Evolutionary conservation across 805 yeast species (phyloP).

Genomic region (Brettanomyces sp.): DNA sequence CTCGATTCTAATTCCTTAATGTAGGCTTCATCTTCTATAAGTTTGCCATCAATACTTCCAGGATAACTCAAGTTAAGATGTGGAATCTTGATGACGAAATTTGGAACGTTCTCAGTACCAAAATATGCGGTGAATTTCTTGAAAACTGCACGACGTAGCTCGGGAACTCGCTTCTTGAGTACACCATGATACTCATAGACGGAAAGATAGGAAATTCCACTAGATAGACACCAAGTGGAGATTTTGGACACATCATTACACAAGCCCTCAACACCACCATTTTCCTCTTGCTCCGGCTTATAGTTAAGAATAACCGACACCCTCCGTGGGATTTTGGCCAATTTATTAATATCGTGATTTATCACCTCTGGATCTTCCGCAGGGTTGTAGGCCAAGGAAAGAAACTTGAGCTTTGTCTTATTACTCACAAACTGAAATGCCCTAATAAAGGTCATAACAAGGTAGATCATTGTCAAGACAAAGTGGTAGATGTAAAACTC

Average conservation of each 20-base stretch:
- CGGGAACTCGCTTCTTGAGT: conserved; percentile 44
- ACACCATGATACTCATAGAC: conserved; percentile 76
- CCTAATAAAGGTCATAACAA: conserved; percentile 47
- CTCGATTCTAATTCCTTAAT: background rate
- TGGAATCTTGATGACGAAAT: conserved; percentile 54
- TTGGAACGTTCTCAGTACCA: conserved; percentile 62
- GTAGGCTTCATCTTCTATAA: conserved; percentile 16
- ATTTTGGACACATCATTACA: conserved; percentile 70
- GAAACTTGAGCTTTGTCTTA: conserved; percentile 43
- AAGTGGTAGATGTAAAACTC: conserved; percentile 34
- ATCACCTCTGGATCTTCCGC: conserved; percentile 77
- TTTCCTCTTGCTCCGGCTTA: conserved; percentile 71
- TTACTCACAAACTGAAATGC: conserved; percentile 43
- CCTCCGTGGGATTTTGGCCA: conserved; percentile 69
- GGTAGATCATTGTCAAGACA: conserved; percentile 42
- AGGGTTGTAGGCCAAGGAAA: conserved; percentile 57
- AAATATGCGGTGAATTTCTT: conserved; percentile 60
- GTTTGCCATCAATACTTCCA: conserved; percentile 28
- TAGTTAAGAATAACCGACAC: conserved; percentile 68
- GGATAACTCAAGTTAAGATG: conserved; percentile 46
- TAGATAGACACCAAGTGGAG: conserved; percentile 79
- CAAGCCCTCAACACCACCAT: conserved; percentile 81
- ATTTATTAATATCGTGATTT: conserved; percentile 66
- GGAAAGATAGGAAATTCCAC: conserved; percentile 67
- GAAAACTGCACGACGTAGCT: conserved; percentile 45